phyloP scores from a whole-genome alignment of 2,329 filamentous ascomycete species.

The Achaetomium macrosporum region DNA sequence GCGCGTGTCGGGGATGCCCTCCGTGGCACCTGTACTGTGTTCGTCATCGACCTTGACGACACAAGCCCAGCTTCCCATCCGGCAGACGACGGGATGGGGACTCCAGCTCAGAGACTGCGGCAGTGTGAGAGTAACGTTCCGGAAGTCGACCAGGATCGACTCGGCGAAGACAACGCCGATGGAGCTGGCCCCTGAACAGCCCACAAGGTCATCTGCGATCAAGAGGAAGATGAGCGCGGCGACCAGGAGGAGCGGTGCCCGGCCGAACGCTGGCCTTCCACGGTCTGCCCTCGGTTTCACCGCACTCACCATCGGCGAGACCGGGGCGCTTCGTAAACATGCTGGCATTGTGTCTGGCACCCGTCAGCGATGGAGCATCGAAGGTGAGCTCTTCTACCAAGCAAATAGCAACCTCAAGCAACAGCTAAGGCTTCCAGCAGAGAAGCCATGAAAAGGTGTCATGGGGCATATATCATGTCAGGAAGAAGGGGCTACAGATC shows the following conservation, averaged over 20 bases:
- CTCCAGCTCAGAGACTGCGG: neutral
- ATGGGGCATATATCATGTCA: no score
- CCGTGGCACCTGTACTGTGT: no score
- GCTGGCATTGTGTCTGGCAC: neutral
- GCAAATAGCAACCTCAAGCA: no score
- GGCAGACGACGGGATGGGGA: slow-evolving; percentile 6
- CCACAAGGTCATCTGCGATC: neutral
- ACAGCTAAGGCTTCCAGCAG: no score
- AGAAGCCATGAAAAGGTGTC: no score
- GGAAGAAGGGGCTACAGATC: no score
- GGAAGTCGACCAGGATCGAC: slow-evolving; percentile 25
- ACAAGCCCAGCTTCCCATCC: no score
- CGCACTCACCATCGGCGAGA: neutral
- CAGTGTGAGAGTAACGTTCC: neutral
- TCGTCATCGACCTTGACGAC: neutral
- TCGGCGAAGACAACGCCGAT: neutral
- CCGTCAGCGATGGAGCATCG: no score
- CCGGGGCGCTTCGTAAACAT: slow-evolving; percentile 11
- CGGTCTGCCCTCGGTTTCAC: neutral
- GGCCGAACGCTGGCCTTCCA: neutral
- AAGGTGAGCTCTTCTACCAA: no score
- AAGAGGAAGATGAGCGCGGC: slow-evolving; percentile 5
- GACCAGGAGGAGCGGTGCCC: neutral
- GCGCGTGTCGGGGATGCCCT: no score
- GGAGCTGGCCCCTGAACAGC: neutral